Conservation (phyloP, 1,284 basidiomycete genomes). For the Leccinum griseonigrum region DNA sequence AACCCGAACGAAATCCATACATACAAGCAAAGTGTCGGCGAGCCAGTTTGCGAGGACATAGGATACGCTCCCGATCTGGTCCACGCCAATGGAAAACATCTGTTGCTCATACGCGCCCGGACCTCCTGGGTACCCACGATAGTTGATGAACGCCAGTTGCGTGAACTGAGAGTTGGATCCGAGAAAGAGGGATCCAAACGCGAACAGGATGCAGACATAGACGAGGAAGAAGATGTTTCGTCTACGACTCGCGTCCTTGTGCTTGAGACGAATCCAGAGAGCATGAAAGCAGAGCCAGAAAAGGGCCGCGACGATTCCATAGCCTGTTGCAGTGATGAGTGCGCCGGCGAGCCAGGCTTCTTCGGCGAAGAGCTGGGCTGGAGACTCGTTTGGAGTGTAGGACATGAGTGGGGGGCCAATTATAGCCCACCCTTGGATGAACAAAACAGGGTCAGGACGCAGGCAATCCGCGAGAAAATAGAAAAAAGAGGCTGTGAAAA, state of each 20-base stretch:
- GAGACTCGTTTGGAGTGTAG: slow-evolving; percentile 24
- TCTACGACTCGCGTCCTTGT: slow-evolving; percentile 6
- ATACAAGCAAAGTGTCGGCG: slow-evolving; percentile 31
- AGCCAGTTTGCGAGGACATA: slow-evolving; percentile 32
- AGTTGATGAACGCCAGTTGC: slow-evolving; percentile 33
- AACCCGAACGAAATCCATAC: slow-evolving; percentile 13
- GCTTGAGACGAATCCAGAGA: slow-evolving; percentile 21
- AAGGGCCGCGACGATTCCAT: slow-evolving; percentile 28
- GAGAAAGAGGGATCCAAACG: slow-evolving; percentile 30
- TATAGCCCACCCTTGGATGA: slow-evolving; percentile 6
- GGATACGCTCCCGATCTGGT: slow-evolving; percentile 25
- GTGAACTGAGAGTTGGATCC: slow-evolving; percentile 29
- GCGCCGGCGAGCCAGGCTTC: slow-evolving; percentile 30
- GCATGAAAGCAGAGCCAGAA: slow-evolving; percentile 24
- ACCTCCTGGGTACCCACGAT: slow-evolving; percentile 34
- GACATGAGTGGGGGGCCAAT: slow-evolving; percentile 20
- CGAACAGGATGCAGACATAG: slow-evolving; percentile 29
- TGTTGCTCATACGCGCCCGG: slow-evolving; percentile 21
- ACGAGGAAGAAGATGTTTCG: slow-evolving; percentile 23
- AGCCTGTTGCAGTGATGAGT: slow-evolving; percentile 25
- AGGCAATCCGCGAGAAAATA: not conserved
- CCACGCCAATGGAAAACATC: slow-evolving; percentile 23
- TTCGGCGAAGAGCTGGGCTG: slow-evolving; percentile 24
- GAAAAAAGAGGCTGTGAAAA: slow-evolving; percentile 3
- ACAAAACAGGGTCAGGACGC: not conserved